Conservation (phyloP, 2,329 filamentous ascomycete species). For the Fusarium poae region DNA sequence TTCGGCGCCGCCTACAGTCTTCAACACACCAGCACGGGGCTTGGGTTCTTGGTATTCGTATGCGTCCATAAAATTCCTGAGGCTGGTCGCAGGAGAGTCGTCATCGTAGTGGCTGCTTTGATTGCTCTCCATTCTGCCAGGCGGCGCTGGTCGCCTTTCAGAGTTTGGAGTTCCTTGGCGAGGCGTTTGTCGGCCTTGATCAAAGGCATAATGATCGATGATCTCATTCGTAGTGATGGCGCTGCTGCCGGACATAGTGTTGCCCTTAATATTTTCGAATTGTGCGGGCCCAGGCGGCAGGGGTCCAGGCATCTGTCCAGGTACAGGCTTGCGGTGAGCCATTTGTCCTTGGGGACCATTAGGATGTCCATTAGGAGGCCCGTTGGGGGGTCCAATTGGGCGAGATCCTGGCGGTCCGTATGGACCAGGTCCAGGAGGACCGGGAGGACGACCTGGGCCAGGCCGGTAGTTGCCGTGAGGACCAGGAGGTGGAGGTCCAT, state of each 20-base stretch:
- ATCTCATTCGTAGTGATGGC: slow-evolving; percentile 55
- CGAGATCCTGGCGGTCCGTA: slow-evolving; percentile 46
- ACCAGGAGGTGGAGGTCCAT: slow-evolving; percentile 39
- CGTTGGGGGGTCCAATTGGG: slow-evolving; percentile 29
- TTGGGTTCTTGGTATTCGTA: slow-evolving; percentile 44
- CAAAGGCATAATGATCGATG: slow-evolving; percentile 55
- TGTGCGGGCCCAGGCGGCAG: slow-evolving; percentile 34
- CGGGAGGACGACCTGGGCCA: slow-evolving; percentile 41
- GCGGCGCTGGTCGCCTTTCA: slow-evolving; percentile 45
- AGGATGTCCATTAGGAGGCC: slow-evolving; percentile 28
- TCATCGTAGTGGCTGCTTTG: slow-evolving; percentile 71
- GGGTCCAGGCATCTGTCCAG: slow-evolving; percentile 33
- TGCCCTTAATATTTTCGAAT: slow-evolving; percentile 40
- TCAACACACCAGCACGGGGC: slow-evolving; percentile 83
- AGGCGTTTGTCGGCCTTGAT: slow-evolving; percentile 45
- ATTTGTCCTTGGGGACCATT: slow-evolving; percentile 42
- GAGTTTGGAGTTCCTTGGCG: slow-evolving; percentile 35
- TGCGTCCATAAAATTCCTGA: slow-evolving; percentile 45
- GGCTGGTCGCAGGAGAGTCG: slow-evolving; percentile 58
- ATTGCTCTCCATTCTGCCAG: slow-evolving; percentile 48
- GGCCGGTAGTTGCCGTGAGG: slow-evolving; percentile 43
- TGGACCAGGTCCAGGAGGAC: slow-evolving; percentile 44
- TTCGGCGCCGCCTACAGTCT: slow-evolving; percentile 75
- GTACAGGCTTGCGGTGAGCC: slow-evolving; percentile 50
- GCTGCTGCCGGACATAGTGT: slow-evolving; percentile 46